These are phyloP conservation scores for Triangularia setosa DNA, from an alignment of 2,329 filamentous ascomycete species.

Conservation along the genomic window DNA sequence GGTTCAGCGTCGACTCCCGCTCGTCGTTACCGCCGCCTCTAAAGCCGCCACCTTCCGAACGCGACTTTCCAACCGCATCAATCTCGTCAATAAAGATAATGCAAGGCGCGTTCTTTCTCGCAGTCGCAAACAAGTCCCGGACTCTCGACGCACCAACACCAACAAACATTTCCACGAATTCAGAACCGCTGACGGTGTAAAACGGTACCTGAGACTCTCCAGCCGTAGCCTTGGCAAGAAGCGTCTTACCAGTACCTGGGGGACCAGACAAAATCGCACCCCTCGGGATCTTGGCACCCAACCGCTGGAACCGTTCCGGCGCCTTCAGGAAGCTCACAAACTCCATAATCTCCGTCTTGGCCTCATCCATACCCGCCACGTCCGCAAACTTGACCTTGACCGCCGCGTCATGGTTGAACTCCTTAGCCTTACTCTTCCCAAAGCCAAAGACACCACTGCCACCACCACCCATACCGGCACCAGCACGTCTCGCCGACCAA, in stretches of 20 bases:
- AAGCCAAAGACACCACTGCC: conserved; percentile 88
- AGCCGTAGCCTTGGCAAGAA: conserved; percentile 94
- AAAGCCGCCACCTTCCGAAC: conserved; percentile 71
- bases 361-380: conserved; percentile 96
- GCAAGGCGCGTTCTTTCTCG: conserved; percentile 92
- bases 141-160: conserved; percentile 96
- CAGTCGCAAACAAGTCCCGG: conserved; percentile 88
- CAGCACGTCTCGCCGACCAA: conserved; percentile 74
- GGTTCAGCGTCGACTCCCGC: conserved; percentile 93
- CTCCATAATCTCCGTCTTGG: conserved; percentile 98
- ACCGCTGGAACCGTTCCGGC: conserved; percentile 84
- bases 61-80: conserved; percentile 90
- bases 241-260: conserved; percentile 95
- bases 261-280: conserved; percentile 97
- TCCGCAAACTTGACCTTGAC: conserved; percentile 97
- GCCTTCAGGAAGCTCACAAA: conserved; percentile 97
- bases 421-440: conserved; percentile 90
- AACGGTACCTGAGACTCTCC: conserved; percentile 96
- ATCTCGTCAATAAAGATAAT: conserved; percentile 99
- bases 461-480: conserved; percentile 60
- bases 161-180: conserved; percentile 99
- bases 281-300: conserved; percentile 95
- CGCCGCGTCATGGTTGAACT: conserved; percentile 95
- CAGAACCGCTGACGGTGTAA: conserved; percentile 96
- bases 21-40: conserved; percentile 96